These are phyloP conservation scores for Azolla pinnata DNA, from an alignment of 75 land plant species.

Conservation along the genomic window DNA sequence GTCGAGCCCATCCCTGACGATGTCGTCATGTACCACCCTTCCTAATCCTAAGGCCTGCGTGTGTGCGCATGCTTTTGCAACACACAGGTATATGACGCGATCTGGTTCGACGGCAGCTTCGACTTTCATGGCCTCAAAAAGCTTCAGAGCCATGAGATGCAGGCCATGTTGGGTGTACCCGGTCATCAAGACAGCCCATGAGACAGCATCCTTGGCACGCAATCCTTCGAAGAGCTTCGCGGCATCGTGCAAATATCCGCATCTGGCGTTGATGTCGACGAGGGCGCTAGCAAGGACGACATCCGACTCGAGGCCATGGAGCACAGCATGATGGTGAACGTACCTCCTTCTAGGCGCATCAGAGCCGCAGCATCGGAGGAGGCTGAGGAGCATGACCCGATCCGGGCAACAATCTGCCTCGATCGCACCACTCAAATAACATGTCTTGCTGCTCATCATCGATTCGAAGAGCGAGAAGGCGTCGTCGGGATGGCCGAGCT, in stretches of 20 bases:
- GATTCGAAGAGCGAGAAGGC: neutral
- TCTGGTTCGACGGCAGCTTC: neutral
- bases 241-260: neutral
- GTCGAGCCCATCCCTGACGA: neutral
- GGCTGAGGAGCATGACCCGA: constrained; percentile 2
- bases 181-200: constrained; percentile 3
- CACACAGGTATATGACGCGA: neutral
- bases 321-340: neutral
- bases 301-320: neutral
- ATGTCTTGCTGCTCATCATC: neutral
- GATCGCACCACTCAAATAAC: no score
- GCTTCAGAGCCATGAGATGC: neutral
- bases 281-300: neutral
- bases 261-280: neutral
- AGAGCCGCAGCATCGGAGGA: neutral
- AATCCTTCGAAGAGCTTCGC: neutral
- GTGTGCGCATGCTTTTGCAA: neutral
- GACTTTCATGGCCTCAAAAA: neutral
- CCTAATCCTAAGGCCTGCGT: neutral
- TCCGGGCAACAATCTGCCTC: neutral
- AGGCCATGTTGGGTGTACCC: neutral
- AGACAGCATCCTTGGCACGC: neutral
- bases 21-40: neutral
- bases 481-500: neutral
- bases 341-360: neutral